phyloP scores from a whole-genome alignment of 1,284 basidiomycete genomes.

The Stereum hirsutum region DNA sequence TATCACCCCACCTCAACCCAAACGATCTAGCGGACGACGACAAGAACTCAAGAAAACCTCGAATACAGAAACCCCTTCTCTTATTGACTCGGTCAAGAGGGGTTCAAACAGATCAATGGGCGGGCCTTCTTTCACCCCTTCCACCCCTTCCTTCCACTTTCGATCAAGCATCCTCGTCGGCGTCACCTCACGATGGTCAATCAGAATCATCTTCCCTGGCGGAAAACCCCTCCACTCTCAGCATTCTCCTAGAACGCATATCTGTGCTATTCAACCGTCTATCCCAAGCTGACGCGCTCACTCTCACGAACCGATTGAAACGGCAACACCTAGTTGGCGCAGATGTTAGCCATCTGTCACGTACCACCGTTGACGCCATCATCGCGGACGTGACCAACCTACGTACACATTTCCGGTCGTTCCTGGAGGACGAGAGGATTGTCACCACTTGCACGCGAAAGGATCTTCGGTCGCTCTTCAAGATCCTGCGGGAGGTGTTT shows the following conservation, averaged over 20 bases:
- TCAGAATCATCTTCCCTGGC: slow-evolving; percentile 64
- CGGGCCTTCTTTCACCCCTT: slow-evolving; percentile 21
- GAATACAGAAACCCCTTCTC: slow-evolving; percentile 27
- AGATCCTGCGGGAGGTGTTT: slow-evolving; percentile 81
- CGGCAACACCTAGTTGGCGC: slow-evolving; percentile 80
- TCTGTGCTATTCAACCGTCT: slow-evolving; percentile 61
- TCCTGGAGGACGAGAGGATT: slow-evolving; percentile 60
- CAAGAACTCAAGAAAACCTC: slow-evolving; percentile 14
- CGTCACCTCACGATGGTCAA: slow-evolving; percentile 43
- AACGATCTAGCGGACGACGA: too few species aligned
- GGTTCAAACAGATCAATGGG: slow-evolving; percentile 63
- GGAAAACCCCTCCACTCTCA: slow-evolving; percentile 44
- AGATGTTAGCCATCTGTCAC: slow-evolving; percentile 84
- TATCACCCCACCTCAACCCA: too few species aligned
- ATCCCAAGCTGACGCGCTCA: slow-evolving; percentile 78
- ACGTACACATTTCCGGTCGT: slow-evolving; percentile 69
- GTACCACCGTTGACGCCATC: slow-evolving; percentile 73
- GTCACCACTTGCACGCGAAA: slow-evolving; percentile 63
- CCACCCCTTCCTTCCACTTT: slow-evolving; percentile 24
- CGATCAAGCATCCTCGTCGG: slow-evolving; percentile 30
- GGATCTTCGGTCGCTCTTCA: slow-evolving; percentile 81
- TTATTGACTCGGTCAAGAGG: slow-evolving; percentile 40
- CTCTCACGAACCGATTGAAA: slow-evolving; percentile 84
- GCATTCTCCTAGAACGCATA: slow-evolving; percentile 66
- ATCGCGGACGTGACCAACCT: slow-evolving; percentile 65